Conservation (phyloP, 2,329 filamentous ascomycete genomes). For the Diaporthe citrichinensis region DNA sequence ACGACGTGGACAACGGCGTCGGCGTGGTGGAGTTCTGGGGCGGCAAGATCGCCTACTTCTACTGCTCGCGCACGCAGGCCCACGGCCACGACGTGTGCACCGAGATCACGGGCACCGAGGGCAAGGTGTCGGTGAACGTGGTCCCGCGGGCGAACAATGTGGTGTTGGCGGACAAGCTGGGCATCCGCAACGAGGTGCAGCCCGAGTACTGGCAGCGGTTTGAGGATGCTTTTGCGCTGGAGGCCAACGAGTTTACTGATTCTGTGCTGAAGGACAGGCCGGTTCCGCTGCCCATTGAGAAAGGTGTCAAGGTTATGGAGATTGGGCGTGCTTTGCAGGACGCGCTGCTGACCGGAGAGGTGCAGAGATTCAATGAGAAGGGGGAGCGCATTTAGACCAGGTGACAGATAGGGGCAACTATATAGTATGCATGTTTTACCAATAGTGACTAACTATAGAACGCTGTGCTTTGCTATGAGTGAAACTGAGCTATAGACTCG, state of each 20-base stretch:
- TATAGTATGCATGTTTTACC: too few relatives aligned
- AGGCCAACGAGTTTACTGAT: conserved; percentile 74
- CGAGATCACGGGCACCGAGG: conserved; percentile 76
- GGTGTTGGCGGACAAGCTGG: conserved; percentile 59
- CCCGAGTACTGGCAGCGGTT: conserved; percentile 75
- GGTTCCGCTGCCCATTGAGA: conserved; percentile 68
- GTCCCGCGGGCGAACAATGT: conserved; percentile 68
- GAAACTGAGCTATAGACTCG: too few relatives aligned
- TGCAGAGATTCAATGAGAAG: not conserved
- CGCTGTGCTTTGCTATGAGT: too few relatives aligned
- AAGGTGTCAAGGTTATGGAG: conserved; percentile 70
- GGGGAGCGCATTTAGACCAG: not conserved
- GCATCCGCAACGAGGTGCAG: conserved; percentile 72
- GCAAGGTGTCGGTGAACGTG: conserved; percentile 73
- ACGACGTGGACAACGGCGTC: conserved; percentile 74
- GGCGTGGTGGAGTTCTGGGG: conserved; percentile 77
- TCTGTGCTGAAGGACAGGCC: conserved; percentile 68
- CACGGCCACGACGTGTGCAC: conserved; percentile 77
- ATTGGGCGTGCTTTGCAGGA: conserved; percentile 74
- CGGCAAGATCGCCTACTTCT: conserved; percentile 75
- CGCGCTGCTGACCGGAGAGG: conserved; percentile 27
- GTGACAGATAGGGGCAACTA: too few relatives aligned
- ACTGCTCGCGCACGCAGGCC: conserved; percentile 76
- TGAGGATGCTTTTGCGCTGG: conserved; percentile 72
- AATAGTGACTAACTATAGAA: too few relatives aligned